Base-by-base conservation (phyloP, 2,329 filamentous ascomycete species). In the Claviceps arundinis region DNA sequence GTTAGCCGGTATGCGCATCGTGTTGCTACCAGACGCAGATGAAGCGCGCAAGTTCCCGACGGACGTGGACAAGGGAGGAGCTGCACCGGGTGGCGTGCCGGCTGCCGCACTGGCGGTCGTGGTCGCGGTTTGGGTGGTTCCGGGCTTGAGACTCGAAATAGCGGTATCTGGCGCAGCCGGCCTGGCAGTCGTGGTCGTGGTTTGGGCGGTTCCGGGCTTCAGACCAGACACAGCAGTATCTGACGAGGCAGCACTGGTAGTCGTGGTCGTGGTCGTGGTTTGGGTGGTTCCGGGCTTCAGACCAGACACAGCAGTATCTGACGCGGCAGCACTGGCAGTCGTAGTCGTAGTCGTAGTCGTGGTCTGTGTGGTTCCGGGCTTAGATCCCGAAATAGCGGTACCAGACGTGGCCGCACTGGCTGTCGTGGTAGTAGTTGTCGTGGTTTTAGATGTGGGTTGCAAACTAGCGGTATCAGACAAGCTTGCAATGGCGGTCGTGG, bases 291-390 rank as follows among this genome's bases (percentile, higher is more conserved):
- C 68, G 41, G 69, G 66, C 52, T 59, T 59, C 48, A 64, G 57
- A 58, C 66, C 64, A 55, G 67, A 58, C 54, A 69, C 59, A 52
- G 68, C 62, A 52, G 71, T 71, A 58, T 66, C 63, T 40, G 70
- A 62, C 46, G 59, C 59, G 52, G 58, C 53, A 26, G 67, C 60
- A 56, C 62, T 63, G 53, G 62, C 60, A 55, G 8, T 30, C 8
- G 7, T 30, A 2, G 68, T 58, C 7, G 26, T 8, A 2, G 8
- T 30, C 24, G 24, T 26, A 6, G 24, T 26, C 2, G 26, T 30
- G 26, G 26, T 30, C 26, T 30, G 26, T 8, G 8, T 30, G 26
- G 8, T 30, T 30, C 26, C 26, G 1, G 26, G 4, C 22, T 59
- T 59, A 47, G 65, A 57, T 58, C 66, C 63, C 55, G 67, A 58